phyloP scores from a whole-genome alignment of 345 rosid genomes.

The Corymbia maculata region DNA sequence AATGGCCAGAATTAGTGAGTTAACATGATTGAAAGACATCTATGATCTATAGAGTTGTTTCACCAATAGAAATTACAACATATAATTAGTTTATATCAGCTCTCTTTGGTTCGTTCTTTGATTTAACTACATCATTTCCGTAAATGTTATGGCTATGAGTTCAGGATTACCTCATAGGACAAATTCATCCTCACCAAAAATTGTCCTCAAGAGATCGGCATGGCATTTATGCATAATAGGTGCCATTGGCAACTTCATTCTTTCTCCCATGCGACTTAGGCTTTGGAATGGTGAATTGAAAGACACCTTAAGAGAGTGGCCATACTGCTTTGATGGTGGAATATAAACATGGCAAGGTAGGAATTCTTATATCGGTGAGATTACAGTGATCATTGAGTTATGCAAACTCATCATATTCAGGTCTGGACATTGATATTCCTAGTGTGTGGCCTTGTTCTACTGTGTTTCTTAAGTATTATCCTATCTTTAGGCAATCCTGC shows the following conservation, averaged over 20 bases:
- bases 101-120: too few species aligned
- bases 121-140: too few species aligned
- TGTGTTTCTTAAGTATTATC: not conserved
- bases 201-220: not conserved
- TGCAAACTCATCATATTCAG: not conserved
- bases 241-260: not conserved
- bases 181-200: not conserved
- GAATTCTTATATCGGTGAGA: not conserved
- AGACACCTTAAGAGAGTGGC: not conserved
- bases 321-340: not conserved
- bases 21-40: too few species aligned
- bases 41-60: too few species aligned
- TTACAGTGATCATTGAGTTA: not conserved
- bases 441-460: not conserved
- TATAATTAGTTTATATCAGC: too few species aligned
- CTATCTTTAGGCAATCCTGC: not conserved
- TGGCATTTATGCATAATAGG: not conserved
- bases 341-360: not conserved
- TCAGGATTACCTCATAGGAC: not conserved
- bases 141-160: not conserved
- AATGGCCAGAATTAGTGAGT: too few species aligned
- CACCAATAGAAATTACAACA: too few species aligned
- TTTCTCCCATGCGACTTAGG: not conserved
- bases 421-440: not conserved
- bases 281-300: not conserved